Conservation (phyloP, 208 protist genomes). For the Wallacemonas collosoma region DNA sequence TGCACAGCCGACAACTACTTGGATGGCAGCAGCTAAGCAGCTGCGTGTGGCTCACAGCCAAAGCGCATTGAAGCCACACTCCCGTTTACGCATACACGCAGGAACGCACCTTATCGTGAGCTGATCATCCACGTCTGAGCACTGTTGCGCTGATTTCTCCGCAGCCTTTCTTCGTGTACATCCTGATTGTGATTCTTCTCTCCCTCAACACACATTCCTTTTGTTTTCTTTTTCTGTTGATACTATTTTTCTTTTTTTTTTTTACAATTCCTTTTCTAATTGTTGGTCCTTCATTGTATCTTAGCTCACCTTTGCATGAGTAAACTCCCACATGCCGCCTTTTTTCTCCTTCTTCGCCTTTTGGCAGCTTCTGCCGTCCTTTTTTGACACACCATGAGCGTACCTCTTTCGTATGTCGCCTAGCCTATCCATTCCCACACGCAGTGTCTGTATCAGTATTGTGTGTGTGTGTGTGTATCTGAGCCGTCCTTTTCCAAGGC, state of each 20-base stretch:
- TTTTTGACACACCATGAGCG: background rate
- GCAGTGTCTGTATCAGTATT: too few species aligned
- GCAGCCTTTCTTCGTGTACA: too few species aligned
- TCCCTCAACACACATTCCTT: background rate
- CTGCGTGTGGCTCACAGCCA: background rate
- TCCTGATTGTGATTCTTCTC: background rate
- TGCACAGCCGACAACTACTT: conserved; percentile 90
- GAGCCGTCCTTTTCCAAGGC: too few species aligned
- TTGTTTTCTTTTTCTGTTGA: conserved; percentile 7
- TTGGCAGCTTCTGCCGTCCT: background rate
- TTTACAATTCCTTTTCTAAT: conserved; percentile 1
- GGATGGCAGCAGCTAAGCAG: conserved; percentile 23
- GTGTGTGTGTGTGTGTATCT: too few species aligned
- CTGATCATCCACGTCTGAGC: background rate
- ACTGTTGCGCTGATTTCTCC: background rate
- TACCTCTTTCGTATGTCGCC: background rate
- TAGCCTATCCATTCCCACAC: too few species aligned
- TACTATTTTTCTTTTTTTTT: conserved; percentile 19
- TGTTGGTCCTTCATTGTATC: conserved; percentile 11
- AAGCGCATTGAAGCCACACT: background rate
- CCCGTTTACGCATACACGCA: conserved; percentile 7
- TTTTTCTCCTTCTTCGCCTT: conserved; percentile 6
- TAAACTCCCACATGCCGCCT: background rate
- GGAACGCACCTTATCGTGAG: background rate
- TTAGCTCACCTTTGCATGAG: background rate